A percentile compares a stretch with the other conserved stretches of the same genome.
Conservation (phyloP, 805 yeast genomes). For the Cyberlindnera veronae region DNA sequence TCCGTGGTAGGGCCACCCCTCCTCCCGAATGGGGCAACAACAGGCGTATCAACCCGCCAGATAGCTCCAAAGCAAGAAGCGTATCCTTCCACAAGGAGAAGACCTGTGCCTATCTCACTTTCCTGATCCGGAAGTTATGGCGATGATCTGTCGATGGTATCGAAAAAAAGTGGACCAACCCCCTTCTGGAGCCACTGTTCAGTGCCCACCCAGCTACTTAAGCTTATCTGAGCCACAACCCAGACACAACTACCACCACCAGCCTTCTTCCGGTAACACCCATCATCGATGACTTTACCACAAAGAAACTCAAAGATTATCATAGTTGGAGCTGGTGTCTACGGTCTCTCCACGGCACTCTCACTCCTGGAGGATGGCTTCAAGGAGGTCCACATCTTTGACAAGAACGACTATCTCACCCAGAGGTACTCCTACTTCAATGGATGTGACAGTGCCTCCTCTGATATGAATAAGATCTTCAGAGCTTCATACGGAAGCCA, state of each 20-base stretch:
- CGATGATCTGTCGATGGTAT: no score
- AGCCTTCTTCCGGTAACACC: neutral
- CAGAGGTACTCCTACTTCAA: conserved; percentile 31
- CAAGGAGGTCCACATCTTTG: conserved; percentile 34
- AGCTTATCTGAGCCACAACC: no score
- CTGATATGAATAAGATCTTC: conserved; percentile 38
- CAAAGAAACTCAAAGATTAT: conserved; percentile 28
- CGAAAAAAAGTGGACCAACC: no score
- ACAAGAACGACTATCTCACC: conserved; percentile 31
- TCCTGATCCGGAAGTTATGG: no score
- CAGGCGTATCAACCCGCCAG: no score
- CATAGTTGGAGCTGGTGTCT: conserved; percentile 53
- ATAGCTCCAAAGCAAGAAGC: no score
- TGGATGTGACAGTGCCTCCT: conserved; percentile 40
- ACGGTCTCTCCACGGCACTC: conserved; percentile 49
- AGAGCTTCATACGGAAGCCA: conserved; percentile 38
- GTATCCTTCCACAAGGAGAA: no score
- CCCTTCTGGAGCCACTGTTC: no score
- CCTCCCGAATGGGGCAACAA: no score
- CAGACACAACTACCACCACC: neutral
- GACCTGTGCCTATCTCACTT: no score
- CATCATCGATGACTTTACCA: conserved; percentile 1
- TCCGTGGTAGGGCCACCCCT: no score
- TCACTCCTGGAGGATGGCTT: conserved; percentile 38
- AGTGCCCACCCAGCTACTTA: no score